A percentile compares a stretch with the other conserved stretches of the same genome.
Evolutionary conservation across 495 filamentous ascomycete genomes (phyloP).

Genomic region (Aspergillus heteromorphus): DNA sequence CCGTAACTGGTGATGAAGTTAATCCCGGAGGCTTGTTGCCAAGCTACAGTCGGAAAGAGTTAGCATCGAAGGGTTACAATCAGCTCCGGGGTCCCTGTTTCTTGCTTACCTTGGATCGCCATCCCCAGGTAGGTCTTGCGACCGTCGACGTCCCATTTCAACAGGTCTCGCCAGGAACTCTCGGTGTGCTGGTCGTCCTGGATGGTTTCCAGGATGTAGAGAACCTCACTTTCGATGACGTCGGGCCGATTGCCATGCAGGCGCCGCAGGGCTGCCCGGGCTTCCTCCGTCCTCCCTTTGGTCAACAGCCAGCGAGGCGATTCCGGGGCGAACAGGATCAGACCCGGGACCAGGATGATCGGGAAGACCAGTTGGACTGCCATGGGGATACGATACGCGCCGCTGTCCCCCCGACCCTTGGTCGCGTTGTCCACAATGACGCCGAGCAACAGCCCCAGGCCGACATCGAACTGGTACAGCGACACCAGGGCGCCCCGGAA

Average conservation of each 20-base stretch:
- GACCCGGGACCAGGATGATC: background rate
- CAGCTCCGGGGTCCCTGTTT: background rate
- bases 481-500: background rate
- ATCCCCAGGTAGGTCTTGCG: background rate
- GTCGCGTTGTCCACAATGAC: background rate
- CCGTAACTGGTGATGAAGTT: slow-evolving; percentile 2
- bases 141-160: background rate
- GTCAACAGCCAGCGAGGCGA: background rate
- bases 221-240: background rate
- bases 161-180: background rate
- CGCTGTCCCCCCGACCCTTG: background rate
- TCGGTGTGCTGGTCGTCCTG: background rate
- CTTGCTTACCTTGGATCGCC: background rate
- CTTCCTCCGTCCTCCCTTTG: background rate
- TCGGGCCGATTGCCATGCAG: background rate
- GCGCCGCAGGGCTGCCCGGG: background rate
- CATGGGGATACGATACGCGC: background rate
- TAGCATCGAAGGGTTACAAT: background rate
- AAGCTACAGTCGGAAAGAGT: background rate
- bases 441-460: background rate
- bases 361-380: background rate
- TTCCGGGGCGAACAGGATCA: background rate
- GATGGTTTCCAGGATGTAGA: background rate
- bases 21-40: background rate
- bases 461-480: background rate